These are phyloP conservation scores for Aureococcus anophagefferens DNA, from an alignment of 108 stramenopile species.

Conservation along the genomic window DNA sequence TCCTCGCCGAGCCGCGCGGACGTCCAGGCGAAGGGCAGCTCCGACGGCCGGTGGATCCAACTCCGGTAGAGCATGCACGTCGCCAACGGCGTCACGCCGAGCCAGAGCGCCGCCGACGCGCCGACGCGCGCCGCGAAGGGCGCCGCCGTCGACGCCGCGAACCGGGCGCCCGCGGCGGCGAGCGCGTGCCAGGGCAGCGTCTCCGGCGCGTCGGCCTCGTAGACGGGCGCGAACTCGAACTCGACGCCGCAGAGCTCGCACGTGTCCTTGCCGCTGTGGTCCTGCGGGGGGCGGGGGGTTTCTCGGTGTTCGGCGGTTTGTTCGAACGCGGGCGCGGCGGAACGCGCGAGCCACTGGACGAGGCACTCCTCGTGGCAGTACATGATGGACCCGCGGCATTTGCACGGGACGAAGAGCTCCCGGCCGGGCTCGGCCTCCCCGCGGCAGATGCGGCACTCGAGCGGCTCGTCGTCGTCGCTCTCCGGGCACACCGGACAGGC, in stretches of 20 bases:
- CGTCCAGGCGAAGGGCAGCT: constrained; percentile 36
- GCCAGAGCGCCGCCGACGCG: constrained; percentile 61
- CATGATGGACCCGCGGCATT: constrained; percentile 80
- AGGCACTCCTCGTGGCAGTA: constrained; percentile 82
- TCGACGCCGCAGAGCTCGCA: constrained; percentile 73
- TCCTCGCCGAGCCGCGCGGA: constrained; percentile 36
- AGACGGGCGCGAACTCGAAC: constrained; percentile 70
- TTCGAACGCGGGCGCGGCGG: background rate
- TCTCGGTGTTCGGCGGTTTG: background rate
- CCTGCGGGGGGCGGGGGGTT: no score
- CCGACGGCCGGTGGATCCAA: constrained; percentile 66
- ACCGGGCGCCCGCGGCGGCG: constrained; percentile 50
- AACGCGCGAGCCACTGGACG: constrained; percentile 58
- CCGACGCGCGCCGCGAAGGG: constrained; percentile 54
- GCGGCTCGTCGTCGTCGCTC: constrained; percentile 44
- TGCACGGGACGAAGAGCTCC: constrained; percentile 67
- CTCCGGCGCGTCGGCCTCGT: constrained; percentile 64
- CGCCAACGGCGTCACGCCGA: constrained; percentile 60
- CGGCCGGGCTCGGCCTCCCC: constrained; percentile 65
- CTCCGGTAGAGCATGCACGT: constrained; percentile 77
- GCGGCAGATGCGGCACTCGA: constrained; percentile 77
- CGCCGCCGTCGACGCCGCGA: constrained; percentile 56
- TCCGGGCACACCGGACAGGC: no score
- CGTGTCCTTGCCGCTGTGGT: constrained; percentile 24
- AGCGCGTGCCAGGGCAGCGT: constrained; percentile 56